Evolutionary conservation across 1,284 basidiomycete genomes (phyloP), one percentile per base, ranked within the genome.

Genomic region (Sanghuangporus sanghuang): DNA sequence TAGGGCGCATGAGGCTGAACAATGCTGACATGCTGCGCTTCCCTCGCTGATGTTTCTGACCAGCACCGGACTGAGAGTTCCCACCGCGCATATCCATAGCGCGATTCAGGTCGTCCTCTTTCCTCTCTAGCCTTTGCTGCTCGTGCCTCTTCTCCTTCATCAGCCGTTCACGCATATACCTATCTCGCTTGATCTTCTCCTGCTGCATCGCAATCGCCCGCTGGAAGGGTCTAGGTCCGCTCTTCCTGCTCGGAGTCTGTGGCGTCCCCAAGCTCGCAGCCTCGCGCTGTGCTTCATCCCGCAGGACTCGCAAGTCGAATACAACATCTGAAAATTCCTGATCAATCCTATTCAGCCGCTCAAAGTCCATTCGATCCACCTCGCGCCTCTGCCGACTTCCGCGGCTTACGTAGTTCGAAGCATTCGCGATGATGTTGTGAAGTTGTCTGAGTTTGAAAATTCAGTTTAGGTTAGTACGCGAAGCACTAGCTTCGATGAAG

Each of bases 11-110:
- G 73, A 92, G 80, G 67, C 87, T 87, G 74, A 93, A 82, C 73
- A 93, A 87, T 0, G 87, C 87, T 1, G 86, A 90, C 78, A 90
- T 87, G 75, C 89, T 91, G 76, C 91, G 90, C 81, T 92, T 92
- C 74, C 88, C 85, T 23, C 89, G 81, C 67, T 91, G 88, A 65
- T 89, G 86, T 73, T 90, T 90, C 68, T 81, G 82, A 18, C 74
- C 71, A 5, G 16, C 44, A 6, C 58, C 23, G 16, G 49, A 52
- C 8, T 52, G 49, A 9, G 49, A 52, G 2, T 49, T 38, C 8
- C 40, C 40, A 32, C 82, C 80, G 12, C 83, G 79, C 18, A 70
- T 67, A 55, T 77, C 73, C 87, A 90, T 90, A 3, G 87, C 87
- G 70, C 82, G 84, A 69, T 83, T 86, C 57, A 92, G 76, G 63